These are phyloP conservation scores for Geosmithia putterillii DNA, from an alignment of 2,329 filamentous ascomycete genomes.

Conservation along the genomic window DNA sequence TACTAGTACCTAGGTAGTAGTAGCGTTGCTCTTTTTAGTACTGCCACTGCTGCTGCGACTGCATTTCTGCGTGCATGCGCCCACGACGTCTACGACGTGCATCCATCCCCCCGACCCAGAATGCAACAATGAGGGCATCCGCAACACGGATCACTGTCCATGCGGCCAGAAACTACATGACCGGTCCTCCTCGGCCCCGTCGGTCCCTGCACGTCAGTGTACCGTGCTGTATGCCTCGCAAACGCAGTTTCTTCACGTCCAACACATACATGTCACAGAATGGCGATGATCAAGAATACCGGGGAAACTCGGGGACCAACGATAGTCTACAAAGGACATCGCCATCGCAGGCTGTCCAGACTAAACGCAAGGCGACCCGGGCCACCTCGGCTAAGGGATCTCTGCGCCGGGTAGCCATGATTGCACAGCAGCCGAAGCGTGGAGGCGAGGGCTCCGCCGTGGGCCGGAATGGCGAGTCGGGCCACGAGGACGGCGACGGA, in stretches of 20 bases:
- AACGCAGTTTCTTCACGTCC: constrained; percentile 54
- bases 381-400: constrained; percentile 51
- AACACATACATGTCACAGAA: constrained; percentile 40
- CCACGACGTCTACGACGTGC: too few species aligned
- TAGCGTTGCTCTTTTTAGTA: too few species aligned
- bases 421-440: constrained; percentile 54
- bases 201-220: constrained; percentile 34
- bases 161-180: constrained; percentile 13
- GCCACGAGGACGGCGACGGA: constrained; percentile 16
- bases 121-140: constrained; percentile 16
- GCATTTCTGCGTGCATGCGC: too few species aligned
- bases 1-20: too few species aligned
- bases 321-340: not conserved
- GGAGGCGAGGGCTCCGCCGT: constrained; percentile 17
- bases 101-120: too few species aligned
- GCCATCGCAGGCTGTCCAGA: too few species aligned
- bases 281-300: constrained; percentile 5
- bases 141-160: constrained; percentile 18
- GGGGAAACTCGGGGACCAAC: not conserved
- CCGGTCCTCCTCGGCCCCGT: constrained; percentile 12
- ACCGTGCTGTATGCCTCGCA: constrained; percentile 32
- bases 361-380: constrained; percentile 34
- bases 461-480: too few species aligned
- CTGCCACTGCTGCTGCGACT: too few species aligned
- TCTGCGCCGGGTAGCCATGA: constrained; percentile 72